These are phyloP conservation scores for Geosmithia morbida DNA, from an alignment of 2,329 filamentous ascomycete species.

Conservation along the genomic window DNA sequence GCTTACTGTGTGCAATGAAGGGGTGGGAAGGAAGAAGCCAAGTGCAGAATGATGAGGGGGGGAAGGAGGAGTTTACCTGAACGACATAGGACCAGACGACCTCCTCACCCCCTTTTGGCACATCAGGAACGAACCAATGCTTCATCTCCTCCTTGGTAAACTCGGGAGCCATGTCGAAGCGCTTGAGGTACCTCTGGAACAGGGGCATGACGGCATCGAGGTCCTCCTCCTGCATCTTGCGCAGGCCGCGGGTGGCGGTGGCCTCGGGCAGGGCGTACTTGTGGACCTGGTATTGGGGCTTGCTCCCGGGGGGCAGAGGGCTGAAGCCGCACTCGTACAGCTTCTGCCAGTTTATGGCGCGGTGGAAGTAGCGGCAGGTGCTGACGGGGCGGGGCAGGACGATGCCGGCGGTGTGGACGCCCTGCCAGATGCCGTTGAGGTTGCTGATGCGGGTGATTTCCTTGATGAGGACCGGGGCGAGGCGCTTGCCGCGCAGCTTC, in stretches of 20 bases:
- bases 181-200: constrained; percentile 60
- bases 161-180: constrained; percentile 72
- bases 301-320: constrained; percentile 69
- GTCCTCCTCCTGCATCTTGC: constrained; percentile 68
- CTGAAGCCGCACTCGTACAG: constrained; percentile 92
- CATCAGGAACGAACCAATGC: constrained; percentile 72
- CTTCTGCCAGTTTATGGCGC: constrained; percentile 90
- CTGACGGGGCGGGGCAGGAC: constrained; percentile 84
- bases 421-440: constrained; percentile 75
- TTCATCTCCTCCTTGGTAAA: constrained; percentile 69
- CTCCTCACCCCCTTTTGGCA: constrained; percentile 47
- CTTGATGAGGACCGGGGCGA: constrained; percentile 91
- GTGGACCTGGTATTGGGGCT: constrained; percentile 69
- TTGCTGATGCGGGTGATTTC: constrained; percentile 93
- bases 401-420: constrained; percentile 87
- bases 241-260: constrained; percentile 60
- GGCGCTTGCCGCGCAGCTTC: constrained; percentile 84
- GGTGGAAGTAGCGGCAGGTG: constrained; percentile 91
- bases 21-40: too few species aligned
- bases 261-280: constrained; percentile 71
- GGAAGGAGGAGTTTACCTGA: constrained; percentile 33
- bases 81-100: constrained; percentile 93
- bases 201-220: constrained; percentile 61
- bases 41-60: too few species aligned
- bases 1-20: not conserved